These are phyloP conservation scores for Calocybe cyanea DNA, from an alignment of 768 basidiomycete species.

Conservation along the genomic window DNA sequence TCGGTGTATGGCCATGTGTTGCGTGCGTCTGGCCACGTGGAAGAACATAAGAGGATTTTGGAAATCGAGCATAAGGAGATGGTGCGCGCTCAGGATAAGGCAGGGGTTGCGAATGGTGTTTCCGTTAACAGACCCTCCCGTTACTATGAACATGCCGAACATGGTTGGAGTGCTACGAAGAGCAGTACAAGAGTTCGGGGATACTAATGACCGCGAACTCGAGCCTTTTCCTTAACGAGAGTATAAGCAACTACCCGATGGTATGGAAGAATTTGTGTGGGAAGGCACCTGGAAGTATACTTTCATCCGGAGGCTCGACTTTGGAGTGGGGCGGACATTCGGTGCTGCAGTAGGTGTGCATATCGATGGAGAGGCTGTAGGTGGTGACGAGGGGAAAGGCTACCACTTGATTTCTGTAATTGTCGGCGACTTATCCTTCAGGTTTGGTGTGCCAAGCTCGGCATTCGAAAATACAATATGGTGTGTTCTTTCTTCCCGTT, in stretches of 20 bases:
- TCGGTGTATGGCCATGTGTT: constrained; percentile 1
- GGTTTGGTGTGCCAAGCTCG: constrained; percentile 64
- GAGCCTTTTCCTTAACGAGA: constrained; percentile 59
- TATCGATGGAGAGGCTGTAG: constrained; percentile 35
- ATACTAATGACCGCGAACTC: constrained; percentile 28
- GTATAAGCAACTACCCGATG: constrained; percentile 50
- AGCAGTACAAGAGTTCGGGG: constrained; percentile 33
- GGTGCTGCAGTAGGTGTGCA: constrained; percentile 61
- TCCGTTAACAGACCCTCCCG: constrained; percentile 10
- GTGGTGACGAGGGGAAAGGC: constrained; percentile 1
- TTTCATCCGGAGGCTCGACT: constrained; percentile 60
- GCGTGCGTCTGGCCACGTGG: no score
- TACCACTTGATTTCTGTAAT: constrained; percentile 54
- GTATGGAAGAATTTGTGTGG: constrained; percentile 60
- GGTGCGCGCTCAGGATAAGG: constrained; percentile 20
- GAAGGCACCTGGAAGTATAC: constrained; percentile 43
- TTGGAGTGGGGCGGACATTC: constrained; percentile 65
- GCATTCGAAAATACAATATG: constrained; percentile 62
- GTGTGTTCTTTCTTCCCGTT: constrained; percentile 26
- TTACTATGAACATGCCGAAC: constrained; percentile 38
- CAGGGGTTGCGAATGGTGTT: constrained; percentile 20
- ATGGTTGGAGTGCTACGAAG: constrained; percentile 46
- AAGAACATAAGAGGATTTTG: no score
- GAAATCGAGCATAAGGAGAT: constrained; percentile 19
- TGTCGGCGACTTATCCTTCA: constrained; percentile 67